These are phyloP conservation scores for Hericium erinaceus DNA, from an alignment of 768 basidiomycete species.

Conservation along the genomic window DNA sequence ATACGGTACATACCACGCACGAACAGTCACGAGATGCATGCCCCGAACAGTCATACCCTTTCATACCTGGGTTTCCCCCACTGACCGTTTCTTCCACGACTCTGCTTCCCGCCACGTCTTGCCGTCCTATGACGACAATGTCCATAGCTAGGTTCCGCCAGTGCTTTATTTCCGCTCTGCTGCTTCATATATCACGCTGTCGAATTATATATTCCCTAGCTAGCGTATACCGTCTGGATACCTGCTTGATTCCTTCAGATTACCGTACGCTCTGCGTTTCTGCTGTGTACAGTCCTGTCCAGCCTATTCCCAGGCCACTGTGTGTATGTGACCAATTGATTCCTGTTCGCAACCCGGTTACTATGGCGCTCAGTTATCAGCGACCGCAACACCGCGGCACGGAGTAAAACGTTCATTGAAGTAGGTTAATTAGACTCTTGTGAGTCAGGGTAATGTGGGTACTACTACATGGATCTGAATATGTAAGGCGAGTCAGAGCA, in stretches of 20 bases:
- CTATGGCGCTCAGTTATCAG: no score
- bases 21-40: conserved; percentile 18
- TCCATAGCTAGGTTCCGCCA: not conserved
- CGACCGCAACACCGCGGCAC: no score
- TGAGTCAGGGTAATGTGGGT: no score
- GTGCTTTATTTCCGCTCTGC: not conserved
- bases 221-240: not conserved
- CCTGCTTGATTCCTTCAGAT: not conserved
- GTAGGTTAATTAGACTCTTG: no score
- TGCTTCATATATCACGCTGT: not conserved
- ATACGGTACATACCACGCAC: conserved; percentile 10
- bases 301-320: no score
- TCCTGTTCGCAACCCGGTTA: no score
- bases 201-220: not conserved
- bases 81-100: not conserved
- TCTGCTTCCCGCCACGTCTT: not conserved
- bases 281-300: no score
- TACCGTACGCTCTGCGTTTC: no score
- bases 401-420: no score
- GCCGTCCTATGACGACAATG: not conserved
- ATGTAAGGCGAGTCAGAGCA: no score
- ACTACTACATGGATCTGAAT: no score
- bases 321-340: no score
- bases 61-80: not conserved
- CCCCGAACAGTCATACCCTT: not conserved